Conservation (phyloP, 179 eudicot species). For the Gypsophila paniculata region DNA sequence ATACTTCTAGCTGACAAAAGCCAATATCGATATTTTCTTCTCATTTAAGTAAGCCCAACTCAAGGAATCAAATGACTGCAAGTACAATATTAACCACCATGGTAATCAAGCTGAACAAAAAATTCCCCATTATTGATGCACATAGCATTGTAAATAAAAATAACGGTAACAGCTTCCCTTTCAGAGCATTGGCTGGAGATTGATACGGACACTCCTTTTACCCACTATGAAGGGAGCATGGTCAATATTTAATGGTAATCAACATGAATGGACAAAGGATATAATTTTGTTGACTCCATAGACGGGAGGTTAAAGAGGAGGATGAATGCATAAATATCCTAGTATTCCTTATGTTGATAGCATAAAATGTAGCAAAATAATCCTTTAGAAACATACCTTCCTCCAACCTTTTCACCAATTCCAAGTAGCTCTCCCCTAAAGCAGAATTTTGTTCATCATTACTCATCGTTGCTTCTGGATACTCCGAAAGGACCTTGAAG, state of each 20-base stretch:
- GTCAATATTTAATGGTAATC: background rate
- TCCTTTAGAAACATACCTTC: constrained; percentile 48
- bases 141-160: background rate
- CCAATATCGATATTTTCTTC: too few relatives aligned
- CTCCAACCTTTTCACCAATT: constrained; percentile 65
- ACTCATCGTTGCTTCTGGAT: constrained; percentile 59
- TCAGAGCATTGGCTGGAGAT: background rate
- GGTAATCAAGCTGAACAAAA: background rate
- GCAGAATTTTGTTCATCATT: constrained; percentile 48
- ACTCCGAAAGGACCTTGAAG: constrained; percentile 64
- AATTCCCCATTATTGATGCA: background rate
- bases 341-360: constrained; percentile 3
- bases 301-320: background rate
- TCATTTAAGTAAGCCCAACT: too few relatives aligned
- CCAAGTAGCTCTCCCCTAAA: constrained; percentile 54
- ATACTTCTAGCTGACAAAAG: background rate
- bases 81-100: background rate
- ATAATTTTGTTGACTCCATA: background rate
- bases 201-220: background rate
- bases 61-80: background rate
- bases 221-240: background rate
- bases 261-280: background rate
- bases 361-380: background rate
- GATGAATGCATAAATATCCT: background rate
- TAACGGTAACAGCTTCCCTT: background rate